Base-by-base conservation (phyloP, 495 filamentous ascomycete species). In the Talaromyces proteolyticus region DNA sequence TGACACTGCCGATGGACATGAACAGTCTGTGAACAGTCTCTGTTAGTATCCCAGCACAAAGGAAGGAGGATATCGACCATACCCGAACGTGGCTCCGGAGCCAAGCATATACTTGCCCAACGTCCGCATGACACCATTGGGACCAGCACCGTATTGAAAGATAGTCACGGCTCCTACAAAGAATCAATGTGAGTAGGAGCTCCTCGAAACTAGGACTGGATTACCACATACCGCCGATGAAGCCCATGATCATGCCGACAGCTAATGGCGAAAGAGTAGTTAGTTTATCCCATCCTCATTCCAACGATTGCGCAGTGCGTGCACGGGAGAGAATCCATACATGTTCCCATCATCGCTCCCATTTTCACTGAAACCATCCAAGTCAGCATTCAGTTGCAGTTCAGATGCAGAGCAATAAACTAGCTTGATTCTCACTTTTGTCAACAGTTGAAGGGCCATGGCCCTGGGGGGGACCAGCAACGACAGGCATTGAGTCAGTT, bases 71-170 rank as follows among this genome's bases (percentile, higher is more conserved):
- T 25, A 6, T 6, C 38, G 41, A 22, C 55, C 81, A 45, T 78
- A 97, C 93, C 93, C 93, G 64, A 98, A 98, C 29, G 91, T 96
- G 19, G 90, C 90, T 40, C 91, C 90, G 21, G 93, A 96, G n/a
- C 89, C 92, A 24, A 91, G 63, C 93, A 98, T 98, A 65, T 95
- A 96, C 70, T 96, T 92, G 47, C 92, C 92, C 26, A 98, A 71
- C 50, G 89, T 95, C 54, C 93, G 79, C 77, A 95, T 86, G 55
- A 95, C 85, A 41, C 93, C 93, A 58, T 96, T 95, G 4, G 90
- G 85, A 11, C 93, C 93, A 18, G 91, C 87, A 25, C 93, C 93
- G 57, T 89, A 93, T 72, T 93, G 80, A 62, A 97, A 87, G 61
- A 98, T 95, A 50, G 90, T 95, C 57, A 94, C 90, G 25, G 86